Percentiles rank a stretch among this genome's conserved stretches.
Evolutionary conservation across 2,329 filamentous ascomycete species (phyloP).

Genomic region (Fusarium sororula): DNA sequence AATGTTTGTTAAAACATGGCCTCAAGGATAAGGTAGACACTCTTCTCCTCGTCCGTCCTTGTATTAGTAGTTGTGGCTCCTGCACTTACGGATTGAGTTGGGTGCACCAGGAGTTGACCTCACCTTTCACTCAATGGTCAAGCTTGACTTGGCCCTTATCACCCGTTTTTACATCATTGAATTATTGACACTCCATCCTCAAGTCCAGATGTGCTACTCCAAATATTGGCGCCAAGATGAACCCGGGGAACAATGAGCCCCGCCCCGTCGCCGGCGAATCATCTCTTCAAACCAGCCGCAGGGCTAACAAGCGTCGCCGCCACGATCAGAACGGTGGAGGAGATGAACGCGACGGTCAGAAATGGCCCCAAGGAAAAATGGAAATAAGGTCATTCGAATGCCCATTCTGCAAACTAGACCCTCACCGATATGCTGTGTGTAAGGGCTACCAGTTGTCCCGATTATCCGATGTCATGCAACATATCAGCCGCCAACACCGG

Average conservation of each 20-base stretch:
- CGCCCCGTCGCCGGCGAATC: neutral
- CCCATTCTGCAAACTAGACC: neutral
- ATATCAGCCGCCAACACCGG: neutral
- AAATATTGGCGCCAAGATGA: neutral
- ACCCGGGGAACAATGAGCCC: neutral
- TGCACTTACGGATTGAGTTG: neutral
- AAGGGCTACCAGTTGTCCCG: neutral
- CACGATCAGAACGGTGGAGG: neutral
- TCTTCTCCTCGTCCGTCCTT: too few species aligned
- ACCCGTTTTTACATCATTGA: too few species aligned
- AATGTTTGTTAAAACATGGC: neutral
- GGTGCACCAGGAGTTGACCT: neutral
- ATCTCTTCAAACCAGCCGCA: neutral
- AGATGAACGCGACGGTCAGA: neutral
- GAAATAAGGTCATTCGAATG: rapidly evolving
- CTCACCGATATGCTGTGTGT: neutral
- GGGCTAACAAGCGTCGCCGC: neutral
- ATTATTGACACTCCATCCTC: too few species aligned
- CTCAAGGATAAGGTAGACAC: neutral
- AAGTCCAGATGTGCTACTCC: neutral
- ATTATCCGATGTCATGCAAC: neutral
- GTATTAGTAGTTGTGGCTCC: neutral
- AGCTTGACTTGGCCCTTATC: too few species aligned
- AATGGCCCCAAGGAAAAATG: rapidly evolving
- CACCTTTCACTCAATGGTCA: too few species aligned